A percentile compares a stretch with the other conserved stretches of the same genome.
phyloP scores from a whole-genome alignment of 352 stramenopile genomes.

The Phytophthora aleatoria region DNA sequence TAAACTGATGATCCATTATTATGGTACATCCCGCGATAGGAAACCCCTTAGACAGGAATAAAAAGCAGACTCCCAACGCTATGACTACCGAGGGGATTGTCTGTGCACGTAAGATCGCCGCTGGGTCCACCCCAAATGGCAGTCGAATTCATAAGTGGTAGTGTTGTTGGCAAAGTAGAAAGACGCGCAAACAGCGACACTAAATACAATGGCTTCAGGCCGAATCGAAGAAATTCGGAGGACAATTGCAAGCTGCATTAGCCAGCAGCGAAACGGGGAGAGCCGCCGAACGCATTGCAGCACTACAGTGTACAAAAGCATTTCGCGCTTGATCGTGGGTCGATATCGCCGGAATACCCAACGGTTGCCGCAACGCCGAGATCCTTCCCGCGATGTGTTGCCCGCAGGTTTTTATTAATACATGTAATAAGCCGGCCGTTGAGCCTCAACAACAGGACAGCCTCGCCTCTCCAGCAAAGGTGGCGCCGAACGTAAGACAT shows the following conservation, averaged over 20 bases:
- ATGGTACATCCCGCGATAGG: too few relatives aligned
- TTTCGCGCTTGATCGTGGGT: not conserved
- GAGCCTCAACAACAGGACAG: slow-evolving; percentile 10
- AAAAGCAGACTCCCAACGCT: too few relatives aligned
- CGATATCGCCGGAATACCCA: slow-evolving; percentile 3
- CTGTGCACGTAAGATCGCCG: not conserved
- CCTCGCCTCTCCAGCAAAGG: slow-evolving; percentile 5
- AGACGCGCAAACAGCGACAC: slow-evolving; percentile 7
- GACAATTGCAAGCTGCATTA: slow-evolving; percentile 19
- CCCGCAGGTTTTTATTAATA: not conserved
- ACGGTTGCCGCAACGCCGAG: slow-evolving; percentile 7
- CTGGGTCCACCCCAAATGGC: not conserved
- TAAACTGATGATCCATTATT: too few relatives aligned
- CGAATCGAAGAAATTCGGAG: slow-evolving; percentile 2
- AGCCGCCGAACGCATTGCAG: slow-evolving; percentile 3
- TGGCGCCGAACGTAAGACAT: slow-evolving; percentile 17
- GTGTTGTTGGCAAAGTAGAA: slow-evolving; percentile 7
- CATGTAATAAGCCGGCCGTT: not conserved
- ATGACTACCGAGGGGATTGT: too few relatives aligned
- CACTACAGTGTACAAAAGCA: too few relatives aligned
- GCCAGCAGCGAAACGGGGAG: slow-evolving; percentile 12
- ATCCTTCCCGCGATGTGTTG: slow-evolving; percentile 30
- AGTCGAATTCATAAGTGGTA: not conserved
- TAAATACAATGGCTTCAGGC: not conserved
- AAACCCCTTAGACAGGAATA: too few relatives aligned